Evolutionary conservation across 2,329 filamentous ascomycete species (phyloP).

Genomic region (Xylaria digitata): DNA sequence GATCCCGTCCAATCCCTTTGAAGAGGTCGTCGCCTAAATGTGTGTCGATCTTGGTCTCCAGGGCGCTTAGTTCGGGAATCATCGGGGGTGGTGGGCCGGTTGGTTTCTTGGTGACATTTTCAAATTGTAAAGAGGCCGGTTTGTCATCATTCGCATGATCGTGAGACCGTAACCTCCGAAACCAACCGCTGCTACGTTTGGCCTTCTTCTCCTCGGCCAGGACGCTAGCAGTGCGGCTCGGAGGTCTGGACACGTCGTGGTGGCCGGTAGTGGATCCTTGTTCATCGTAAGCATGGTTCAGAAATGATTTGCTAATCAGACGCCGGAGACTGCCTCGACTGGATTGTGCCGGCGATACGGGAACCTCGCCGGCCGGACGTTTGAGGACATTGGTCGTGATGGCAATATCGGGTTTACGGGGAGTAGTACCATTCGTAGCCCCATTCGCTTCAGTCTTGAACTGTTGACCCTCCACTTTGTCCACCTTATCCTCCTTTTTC

Average conservation of each 20-base stretch:
- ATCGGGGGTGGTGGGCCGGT: conserved; percentile 67
- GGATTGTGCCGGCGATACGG: conserved; percentile 64
- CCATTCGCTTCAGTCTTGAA: conserved; percentile 46
- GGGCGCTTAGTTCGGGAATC: conserved; percentile 68
- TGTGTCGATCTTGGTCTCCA: conserved; percentile 62
- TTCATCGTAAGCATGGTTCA: conserved; percentile 65
- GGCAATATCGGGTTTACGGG: conserved; percentile 45
- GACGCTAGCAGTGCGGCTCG: conserved; percentile 63
- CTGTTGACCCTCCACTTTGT: conserved; percentile 44
- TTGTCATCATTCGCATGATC: conserved; percentile 51
- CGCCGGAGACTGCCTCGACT: conserved; percentile 67
- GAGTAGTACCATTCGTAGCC: conserved; percentile 52
- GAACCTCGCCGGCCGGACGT: conserved; percentile 62
- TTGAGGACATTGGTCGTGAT: conserved; percentile 55
- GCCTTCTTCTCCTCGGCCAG: conserved; percentile 64
- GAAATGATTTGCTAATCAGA: conserved; percentile 65
- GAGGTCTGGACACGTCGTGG: conserved; percentile 56
- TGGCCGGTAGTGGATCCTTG: conserved; percentile 53
- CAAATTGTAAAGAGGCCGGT: conserved; percentile 57
- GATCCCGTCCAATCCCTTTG: conserved; percentile 60
- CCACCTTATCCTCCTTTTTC: conserved; percentile 42
- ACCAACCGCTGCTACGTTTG: conserved; percentile 69
- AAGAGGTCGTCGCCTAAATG: conserved; percentile 65
- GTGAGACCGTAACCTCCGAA: conserved; percentile 62
- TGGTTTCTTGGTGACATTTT: conserved; percentile 54